Evolutionary conservation across 192 early-diverging fungal genomes (phyloP).

Genomic region (Gigaspora rosea): DNA sequence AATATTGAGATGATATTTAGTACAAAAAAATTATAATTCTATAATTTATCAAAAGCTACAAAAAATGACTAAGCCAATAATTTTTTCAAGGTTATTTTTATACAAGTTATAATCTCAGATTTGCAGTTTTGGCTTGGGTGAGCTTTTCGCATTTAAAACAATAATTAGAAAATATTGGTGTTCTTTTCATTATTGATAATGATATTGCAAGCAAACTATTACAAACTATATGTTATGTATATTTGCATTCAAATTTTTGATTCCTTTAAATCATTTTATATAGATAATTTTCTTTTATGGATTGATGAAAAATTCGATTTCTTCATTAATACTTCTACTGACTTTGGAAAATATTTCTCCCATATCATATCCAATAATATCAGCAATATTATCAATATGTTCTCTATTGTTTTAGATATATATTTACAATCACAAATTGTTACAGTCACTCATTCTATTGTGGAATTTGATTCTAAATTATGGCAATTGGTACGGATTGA

Average conservation of each 20-base stretch:
- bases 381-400: slow-evolving; percentile 15
- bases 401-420: slow-evolving; percentile 11
- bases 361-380: slow-evolving; percentile 10
- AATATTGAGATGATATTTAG: too few species aligned
- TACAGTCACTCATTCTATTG: slow-evolving; percentile 6
- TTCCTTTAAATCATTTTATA: too few species aligned
- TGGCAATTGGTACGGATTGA: not conserved
- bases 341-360: not conserved
- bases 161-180: too few species aligned
- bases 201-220: not conserved
- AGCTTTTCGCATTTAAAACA: not conserved
- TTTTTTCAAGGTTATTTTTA: slow-evolving; percentile 9
- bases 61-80: slow-evolving; percentile 17
- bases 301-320: too few species aligned
- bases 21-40: too few species aligned
- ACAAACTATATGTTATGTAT: too few species aligned
- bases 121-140: not conserved
- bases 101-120: not conserved
- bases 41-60: too few species aligned
- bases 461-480: slow-evolving; percentile 6
- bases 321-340: slow-evolving; percentile 8
- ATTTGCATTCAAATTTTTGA: too few species aligned
- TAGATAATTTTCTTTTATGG: too few species aligned
- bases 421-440: slow-evolving; percentile 20
- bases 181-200: slow-evolving; percentile 3